Evolutionary conservation across 108 stramenopile genomes (phyloP), one percentile per base, ranked within the genome.

Genomic region (Cyclotella atomus): DNA sequence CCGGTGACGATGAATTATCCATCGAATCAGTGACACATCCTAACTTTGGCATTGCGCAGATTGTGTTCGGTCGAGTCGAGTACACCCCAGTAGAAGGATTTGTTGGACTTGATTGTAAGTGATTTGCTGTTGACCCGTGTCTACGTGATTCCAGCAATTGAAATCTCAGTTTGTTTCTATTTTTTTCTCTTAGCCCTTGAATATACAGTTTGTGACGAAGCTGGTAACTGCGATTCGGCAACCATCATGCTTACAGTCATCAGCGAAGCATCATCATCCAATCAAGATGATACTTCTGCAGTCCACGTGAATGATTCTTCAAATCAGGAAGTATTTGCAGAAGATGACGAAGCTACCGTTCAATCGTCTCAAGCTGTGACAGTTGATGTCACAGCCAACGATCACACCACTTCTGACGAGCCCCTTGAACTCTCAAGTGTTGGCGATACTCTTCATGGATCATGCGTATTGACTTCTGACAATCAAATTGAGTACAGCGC

Each of bases 401-500:
- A 76, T 20, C 30, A 28, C 0, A 53, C 67, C 14, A 21, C 47
- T 2, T 36, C 38, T 14, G n/a, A 7, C 16, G 0, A 19, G 6
- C 23, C 63, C 34, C 77, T 78, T 25, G 30, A 20, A 17, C 38
- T 78, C 28, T 63, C 47, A 29, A 54, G 53, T 44, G 77, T 70
- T 19, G 63, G 43, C 34, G 44, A 56, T 20, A 70, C 69, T 24
- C 65, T 32, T 3, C 69, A 65, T 59, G 77, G 77, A 7, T 15
- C 27, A 0, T 78, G 77, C 55, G 69, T 63, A 23, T 27, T 78
- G 14, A 66, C 73, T 65, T 50, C 59, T 14, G 41, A 52, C 29
- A 78, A 78, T 45, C 32, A 78, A 65, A 68, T 78, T 25, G 44
- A 54, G 33, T 78, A 78, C 46, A 78, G 53, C 47, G 34, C 57